Base-by-base conservation (phyloP, 2,329 filamentous ascomycete genomes). In the Mycogone perniciosa region DNA sequence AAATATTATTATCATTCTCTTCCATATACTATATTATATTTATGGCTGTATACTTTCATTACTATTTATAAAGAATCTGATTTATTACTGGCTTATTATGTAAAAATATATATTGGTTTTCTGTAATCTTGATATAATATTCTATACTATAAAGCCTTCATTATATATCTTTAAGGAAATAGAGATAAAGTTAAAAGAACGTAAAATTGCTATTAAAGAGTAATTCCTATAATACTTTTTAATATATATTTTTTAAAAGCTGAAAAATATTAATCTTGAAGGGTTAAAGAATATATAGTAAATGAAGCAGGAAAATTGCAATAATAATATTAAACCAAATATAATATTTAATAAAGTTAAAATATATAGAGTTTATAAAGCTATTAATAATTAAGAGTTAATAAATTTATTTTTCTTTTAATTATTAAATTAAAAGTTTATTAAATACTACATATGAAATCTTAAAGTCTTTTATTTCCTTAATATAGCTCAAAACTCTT, bases 241-340 rank as follows among this genome's bases (percentile, higher is more conserved):
- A 4, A 13, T 41, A 11, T 7, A 38, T 5, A 26, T 2, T 5
- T 26, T 41, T 41, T 2, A 47, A 31, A 2, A 7, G 37, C 7
- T 47, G n/a, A 5, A 41, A 47, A 34, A 47, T 6, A 6, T 27
- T 13, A 41, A 47, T 9, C 27, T 41, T n/a, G 7, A 47, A 9
- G n/a, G 45, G 45, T 13, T 47, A 26, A 29, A 47, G 35, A 11
- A 47, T 47, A 6, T 47, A 11, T 2, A 8, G 31, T 44, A 9
- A 47, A 1, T 47, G 4, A 5, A n/a, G 31, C 4, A 11, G 30
- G 10, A 47, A 47, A 26, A 33, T 5, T 3, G 37, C 27, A 11
- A 41, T n/a, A 4, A 29, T 7, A 9, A 47, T 47, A n/a, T 47
- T n/a, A 47, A 47, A 47, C 20, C 39, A 33, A 20, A 47, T 47